These are phyloP conservation scores for Ceriops zippeliana DNA, from an alignment of 345 rosid species.

Conservation along the genomic window DNA sequence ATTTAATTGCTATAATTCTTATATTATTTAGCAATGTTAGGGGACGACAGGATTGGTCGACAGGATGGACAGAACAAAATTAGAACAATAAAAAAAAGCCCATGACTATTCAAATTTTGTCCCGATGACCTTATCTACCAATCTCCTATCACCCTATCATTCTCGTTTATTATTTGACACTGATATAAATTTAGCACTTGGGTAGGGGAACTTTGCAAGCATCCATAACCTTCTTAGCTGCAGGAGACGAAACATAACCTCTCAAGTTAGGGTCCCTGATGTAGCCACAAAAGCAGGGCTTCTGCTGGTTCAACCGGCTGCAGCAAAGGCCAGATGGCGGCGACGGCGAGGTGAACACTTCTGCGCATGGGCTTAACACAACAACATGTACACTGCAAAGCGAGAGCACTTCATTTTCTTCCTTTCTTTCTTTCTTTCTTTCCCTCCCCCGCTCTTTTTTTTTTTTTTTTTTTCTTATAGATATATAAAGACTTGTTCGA, in stretches of 20 bases:
- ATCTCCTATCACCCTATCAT: too few species aligned
- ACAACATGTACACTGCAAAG: slow-evolving; percentile 6
- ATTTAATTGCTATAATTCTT: too few species aligned
- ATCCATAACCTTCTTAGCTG: slow-evolving; percentile 32
- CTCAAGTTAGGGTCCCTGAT: slow-evolving; percentile 40
- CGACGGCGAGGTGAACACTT: slow-evolving; percentile 28
- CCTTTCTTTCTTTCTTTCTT: background rate
- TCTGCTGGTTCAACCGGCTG: slow-evolving; percentile 52
- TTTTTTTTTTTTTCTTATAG: too few species aligned
- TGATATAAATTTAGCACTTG: slow-evolving; percentile 26
- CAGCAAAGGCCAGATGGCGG: slow-evolving; percentile 52
- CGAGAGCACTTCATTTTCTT: slow-evolving; percentile 3
- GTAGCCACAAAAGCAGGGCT: slow-evolving; percentile 62
- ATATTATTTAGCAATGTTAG: too few species aligned
- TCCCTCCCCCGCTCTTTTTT: too few species aligned
- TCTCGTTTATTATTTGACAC: too few species aligned
- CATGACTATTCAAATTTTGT: too few species aligned
- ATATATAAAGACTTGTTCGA: background rate
- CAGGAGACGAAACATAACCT: slow-evolving; percentile 44
- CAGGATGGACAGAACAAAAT: too few species aligned
- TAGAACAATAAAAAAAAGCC: too few species aligned
- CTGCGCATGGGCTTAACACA: slow-evolving; percentile 48
- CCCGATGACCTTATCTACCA: too few species aligned
- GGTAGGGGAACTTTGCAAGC: slow-evolving; percentile 57
- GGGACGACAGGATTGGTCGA: too few species aligned